These are phyloP conservation scores for Fusarium chaquense DNA, from an alignment of 2,329 filamentous ascomycete species.

Conservation along the genomic window DNA sequence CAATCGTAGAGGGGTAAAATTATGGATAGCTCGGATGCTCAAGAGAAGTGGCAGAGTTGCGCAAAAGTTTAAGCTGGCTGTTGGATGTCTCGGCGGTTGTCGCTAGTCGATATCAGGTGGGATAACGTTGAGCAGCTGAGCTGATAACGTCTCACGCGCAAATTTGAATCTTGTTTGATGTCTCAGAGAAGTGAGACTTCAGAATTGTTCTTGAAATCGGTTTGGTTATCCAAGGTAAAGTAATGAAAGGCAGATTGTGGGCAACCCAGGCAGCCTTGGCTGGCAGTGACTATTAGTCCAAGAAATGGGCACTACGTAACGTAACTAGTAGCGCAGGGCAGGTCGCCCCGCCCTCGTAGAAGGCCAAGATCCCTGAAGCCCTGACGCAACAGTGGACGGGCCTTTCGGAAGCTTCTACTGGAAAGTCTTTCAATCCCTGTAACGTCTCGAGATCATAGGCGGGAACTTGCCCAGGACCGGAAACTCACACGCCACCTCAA, in stretches of 20 bases:
- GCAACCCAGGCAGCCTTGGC: slow-evolving; percentile 33
- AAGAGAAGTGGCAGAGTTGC: slow-evolving; percentile 21
- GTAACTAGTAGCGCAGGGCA: slow-evolving; percentile 23
- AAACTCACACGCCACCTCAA: slow-evolving; percentile 28
- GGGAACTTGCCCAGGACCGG: slow-evolving; percentile 22
- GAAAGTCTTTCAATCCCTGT: slow-evolving; percentile 34
- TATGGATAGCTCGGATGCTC: background rate
- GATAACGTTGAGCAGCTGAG: slow-evolving; percentile 8
- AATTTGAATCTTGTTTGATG: slow-evolving; percentile 25
- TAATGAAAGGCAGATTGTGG: slow-evolving; percentile 19
- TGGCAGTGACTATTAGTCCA: slow-evolving; percentile 20
- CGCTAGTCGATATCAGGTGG: slow-evolving; percentile 33
- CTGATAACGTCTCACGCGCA: slow-evolving; percentile 29
- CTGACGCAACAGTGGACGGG: slow-evolving; percentile 40
- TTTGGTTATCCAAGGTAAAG: slow-evolving; percentile 15
- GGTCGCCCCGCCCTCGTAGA: slow-evolving; percentile 31
- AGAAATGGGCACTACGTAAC: slow-evolving; percentile 43
- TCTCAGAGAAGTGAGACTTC: slow-evolving; percentile 29
- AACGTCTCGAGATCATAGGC: slow-evolving; percentile 9
- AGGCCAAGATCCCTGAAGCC: slow-evolving; percentile 25
- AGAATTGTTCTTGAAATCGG: slow-evolving; percentile 1
- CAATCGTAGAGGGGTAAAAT: slow-evolving; percentile 5
- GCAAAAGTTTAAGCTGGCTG: slow-evolving; percentile 8
- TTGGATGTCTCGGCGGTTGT: slow-evolving; percentile 3
- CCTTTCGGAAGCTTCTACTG: slow-evolving; percentile 27